Conservation (phyloP, 495 filamentous ascomycete genomes). For the Neurospora sp. region DNA sequence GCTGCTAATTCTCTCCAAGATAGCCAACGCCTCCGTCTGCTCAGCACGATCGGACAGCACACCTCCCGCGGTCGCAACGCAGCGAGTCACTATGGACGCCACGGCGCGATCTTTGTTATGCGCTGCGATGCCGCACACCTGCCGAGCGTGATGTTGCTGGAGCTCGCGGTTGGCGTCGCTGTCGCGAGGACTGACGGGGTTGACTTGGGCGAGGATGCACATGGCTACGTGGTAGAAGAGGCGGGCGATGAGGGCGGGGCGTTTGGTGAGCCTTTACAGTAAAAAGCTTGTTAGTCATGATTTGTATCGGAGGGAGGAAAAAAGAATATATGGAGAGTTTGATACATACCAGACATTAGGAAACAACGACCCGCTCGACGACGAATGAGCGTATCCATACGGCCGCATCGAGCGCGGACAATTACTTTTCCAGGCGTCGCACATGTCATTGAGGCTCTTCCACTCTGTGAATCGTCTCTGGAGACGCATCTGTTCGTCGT, state of each 20-base stretch:
- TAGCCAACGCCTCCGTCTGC: slow-evolving; percentile 73
- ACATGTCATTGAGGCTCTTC: slow-evolving; percentile 60
- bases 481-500: slow-evolving; percentile 51
- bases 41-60: slow-evolving; percentile 57
- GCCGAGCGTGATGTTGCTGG: slow-evolving; percentile 61
- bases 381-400: slow-evolving; percentile 64
- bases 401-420: slow-evolving; percentile 82
- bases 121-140: slow-evolving; percentile 80
- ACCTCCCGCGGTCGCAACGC: slow-evolving; percentile 69
- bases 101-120: slow-evolving; percentile 75
- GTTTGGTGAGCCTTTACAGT: slow-evolving; percentile 61
- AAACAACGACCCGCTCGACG: slow-evolving; percentile 59
- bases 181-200: slow-evolving; percentile 47
- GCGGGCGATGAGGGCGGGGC: slow-evolving; percentile 66
- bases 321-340: background rate
- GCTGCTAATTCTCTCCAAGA: slow-evolving; percentile 62
- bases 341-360: slow-evolving; percentile 71
- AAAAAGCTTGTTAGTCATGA: slow-evolving; percentile 3
- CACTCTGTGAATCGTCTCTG: slow-evolving; percentile 65
- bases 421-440: slow-evolving; percentile 67
- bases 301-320: too few species aligned
- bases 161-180: slow-evolving; percentile 58
- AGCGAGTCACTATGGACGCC: slow-evolving; percentile 64
- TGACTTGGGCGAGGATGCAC: slow-evolving; percentile 66
- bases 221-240: slow-evolving; percentile 88